Evolutionary conservation across 441 rosid species (phyloP).

Genomic region (Gossypium lobatum): DNA sequence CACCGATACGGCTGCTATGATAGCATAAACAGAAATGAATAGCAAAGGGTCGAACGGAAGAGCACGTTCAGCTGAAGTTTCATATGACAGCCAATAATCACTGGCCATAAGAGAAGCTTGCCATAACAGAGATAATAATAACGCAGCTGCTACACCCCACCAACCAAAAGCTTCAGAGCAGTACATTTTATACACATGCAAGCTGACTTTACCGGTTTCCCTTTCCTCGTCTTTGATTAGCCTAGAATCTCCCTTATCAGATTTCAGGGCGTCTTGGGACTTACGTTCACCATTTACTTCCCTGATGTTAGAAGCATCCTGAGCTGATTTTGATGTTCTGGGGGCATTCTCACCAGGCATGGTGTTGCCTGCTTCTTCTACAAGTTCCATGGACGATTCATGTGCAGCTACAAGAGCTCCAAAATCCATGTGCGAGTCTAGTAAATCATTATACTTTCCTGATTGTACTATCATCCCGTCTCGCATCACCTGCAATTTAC

Average conservation of each 20-base stretch:
- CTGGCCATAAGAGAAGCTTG: slow-evolving; percentile 79
- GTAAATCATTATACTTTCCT: slow-evolving; percentile 60
- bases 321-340: slow-evolving; percentile 26
- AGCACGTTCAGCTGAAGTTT: slow-evolving; percentile 56
- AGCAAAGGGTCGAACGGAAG: slow-evolving; percentile 41
- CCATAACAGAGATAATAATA: slow-evolving; percentile 67
- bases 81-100: slow-evolving; percentile 93
- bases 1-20: slow-evolving; percentile 51
- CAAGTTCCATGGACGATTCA: slow-evolving; percentile 85
- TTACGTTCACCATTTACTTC: slow-evolving; percentile 50
- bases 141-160: slow-evolving; percentile 66
- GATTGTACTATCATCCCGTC: slow-evolving; percentile 81
- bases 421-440: slow-evolving; percentile 59
- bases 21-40: slow-evolving; percentile 60
- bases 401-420: slow-evolving; percentile 77
- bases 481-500: slow-evolving; percentile 58
- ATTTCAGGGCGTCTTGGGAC: slow-evolving; percentile 34
- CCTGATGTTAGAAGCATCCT: slow-evolving; percentile 15
- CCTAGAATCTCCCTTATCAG: slow-evolving; percentile 55
- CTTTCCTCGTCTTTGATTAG: slow-evolving; percentile 86
- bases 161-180: slow-evolving; percentile 84
- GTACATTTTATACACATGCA: slow-evolving; percentile 66
- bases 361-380: slow-evolving; percentile 52
- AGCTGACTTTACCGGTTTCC: slow-evolving; percentile 70
- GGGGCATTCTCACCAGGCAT: slow-evolving; percentile 30